Conservation (phyloP, 164 flowering plant genomes). For the Tetracentron sinense region DNA sequence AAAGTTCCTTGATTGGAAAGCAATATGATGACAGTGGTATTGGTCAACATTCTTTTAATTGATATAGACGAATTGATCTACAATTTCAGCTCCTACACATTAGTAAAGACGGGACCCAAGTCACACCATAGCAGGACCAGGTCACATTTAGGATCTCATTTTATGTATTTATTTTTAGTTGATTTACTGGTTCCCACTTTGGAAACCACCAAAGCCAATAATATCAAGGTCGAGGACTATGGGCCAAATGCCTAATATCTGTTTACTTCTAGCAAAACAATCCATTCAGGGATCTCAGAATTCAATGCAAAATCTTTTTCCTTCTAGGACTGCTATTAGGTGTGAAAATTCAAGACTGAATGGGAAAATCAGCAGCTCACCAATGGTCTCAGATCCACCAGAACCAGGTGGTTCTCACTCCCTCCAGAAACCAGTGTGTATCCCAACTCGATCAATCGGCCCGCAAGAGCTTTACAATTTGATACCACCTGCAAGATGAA, state of each 20-base stretch:
- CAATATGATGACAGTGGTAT: too few species aligned
- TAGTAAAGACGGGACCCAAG: not conserved
- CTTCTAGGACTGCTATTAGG: not conserved
- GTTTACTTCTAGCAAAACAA: not conserved
- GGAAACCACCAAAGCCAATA: not conserved
- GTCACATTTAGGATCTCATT: not conserved
- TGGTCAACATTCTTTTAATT: too few species aligned
- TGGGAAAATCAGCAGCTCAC: constrained; percentile 33
- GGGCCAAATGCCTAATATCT: not conserved
- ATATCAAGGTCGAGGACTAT: not conserved
- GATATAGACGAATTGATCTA: too few species aligned
- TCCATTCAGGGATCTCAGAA: not conserved
- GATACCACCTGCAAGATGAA: constrained; percentile 58
- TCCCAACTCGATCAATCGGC: constrained; percentile 60
- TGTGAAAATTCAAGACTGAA: not conserved
- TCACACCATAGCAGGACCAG: not conserved
- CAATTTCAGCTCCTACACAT: too few species aligned
- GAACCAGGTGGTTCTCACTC: constrained; percentile 89
- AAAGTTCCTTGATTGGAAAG: too few species aligned
- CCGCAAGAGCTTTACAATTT: constrained; percentile 78
- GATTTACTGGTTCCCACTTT: not conserved
- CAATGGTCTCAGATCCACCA: constrained; percentile 83
- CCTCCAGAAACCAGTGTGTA: constrained; percentile 93
- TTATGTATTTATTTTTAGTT: too few species aligned
- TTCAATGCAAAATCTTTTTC: too few species aligned